Base-by-base conservation (phyloP, 345 rosid species). In the Gossypium anomalum region DNA sequence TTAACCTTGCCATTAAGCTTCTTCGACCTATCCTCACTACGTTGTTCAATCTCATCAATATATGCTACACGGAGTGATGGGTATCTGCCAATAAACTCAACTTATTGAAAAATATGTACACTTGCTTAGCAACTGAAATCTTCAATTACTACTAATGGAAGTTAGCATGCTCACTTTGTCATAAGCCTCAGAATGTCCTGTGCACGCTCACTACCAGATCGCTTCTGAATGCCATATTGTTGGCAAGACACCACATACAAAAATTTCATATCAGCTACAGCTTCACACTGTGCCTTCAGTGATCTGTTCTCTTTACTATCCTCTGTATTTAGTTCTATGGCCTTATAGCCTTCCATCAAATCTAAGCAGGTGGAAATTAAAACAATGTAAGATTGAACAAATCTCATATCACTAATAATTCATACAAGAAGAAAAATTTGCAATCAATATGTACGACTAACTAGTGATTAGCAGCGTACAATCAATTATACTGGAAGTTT, bases 51-150 rank as follows among this genome's bases (percentile, higher is more conserved):
- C 85, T 96, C 99, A 72, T 96, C 99, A 77, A 96, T 93, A 78
- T 93, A 96, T 27, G 99, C 99, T 57, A 96, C 98, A 47, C 99
- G 97, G 69, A 96, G 93, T 13, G 99, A 96, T n/a, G 95, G 97
- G 80, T 96, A 90, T 71, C 99, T 96, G 86, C 80, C 84, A 78
- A 67, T 58, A 19, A 71, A 70, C 47, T 52, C 57, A 34, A 41
- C 20, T 48, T 70, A 29, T 9, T 15, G 1, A 25, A 60, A 27
- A 25, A 45, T 45, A 45, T 58, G 55, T 23, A 25, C 67, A 56
- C 68, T 41, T 59, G 77, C 55, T 69, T 62, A 64, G 58, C 8
- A 73, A 69, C 23, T 38, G 11, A 77, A 64, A 25, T 70, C 48
- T 45, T 67, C 23, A 27, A 49, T 53, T 62, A 4, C 56, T 49